Evolutionary conservation across 1,284 basidiomycete species (phyloP).

Genomic region (Marasmius fiardii): DNA sequence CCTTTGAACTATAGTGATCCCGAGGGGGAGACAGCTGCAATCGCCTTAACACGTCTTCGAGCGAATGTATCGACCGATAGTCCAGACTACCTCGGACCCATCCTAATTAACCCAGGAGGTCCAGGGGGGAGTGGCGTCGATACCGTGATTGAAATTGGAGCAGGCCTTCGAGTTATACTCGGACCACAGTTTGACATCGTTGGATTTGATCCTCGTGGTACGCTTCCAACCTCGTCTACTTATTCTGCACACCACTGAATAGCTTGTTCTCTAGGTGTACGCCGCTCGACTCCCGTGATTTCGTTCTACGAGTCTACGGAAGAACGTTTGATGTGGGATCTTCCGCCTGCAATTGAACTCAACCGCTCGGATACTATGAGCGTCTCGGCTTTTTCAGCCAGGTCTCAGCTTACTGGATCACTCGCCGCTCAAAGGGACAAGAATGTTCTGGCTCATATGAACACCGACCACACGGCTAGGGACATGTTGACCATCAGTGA

Average conservation of each 20-base stretch:
- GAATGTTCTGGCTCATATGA: constrained; percentile 33
- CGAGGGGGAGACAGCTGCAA: constrained; percentile 22
- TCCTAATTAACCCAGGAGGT: constrained; percentile 51
- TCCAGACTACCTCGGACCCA: constrained; percentile 37
- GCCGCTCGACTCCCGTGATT: constrained; percentile 29
- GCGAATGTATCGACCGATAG: constrained; percentile 18
- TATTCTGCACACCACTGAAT: not conserved
- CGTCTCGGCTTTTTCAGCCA: constrained; percentile 26
- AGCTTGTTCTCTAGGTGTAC: constrained; percentile 22
- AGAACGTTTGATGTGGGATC: constrained; percentile 28
- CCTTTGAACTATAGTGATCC: not conserved
- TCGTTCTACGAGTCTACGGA: constrained; percentile 28
- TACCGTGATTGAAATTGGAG: constrained; percentile 34
- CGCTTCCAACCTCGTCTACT: not conserved
- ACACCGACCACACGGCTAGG: constrained; percentile 40
- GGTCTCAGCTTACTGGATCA: constrained; percentile 24
- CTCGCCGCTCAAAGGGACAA: constrained; percentile 28
- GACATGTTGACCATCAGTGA: constrained; percentile 48
- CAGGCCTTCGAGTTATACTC: too few species aligned
- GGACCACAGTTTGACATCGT: constrained; percentile 45
- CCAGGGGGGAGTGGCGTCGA: constrained; percentile 34
- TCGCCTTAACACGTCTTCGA: constrained; percentile 33
- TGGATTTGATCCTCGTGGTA: constrained; percentile 45
- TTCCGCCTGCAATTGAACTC: constrained; percentile 17
- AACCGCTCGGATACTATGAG: constrained; percentile 22